Evolutionary conservation across 352 stramenopile species (phyloP), one percentile per base, ranked within the genome.

Genomic region (Phytopythium aichiense): DNA sequence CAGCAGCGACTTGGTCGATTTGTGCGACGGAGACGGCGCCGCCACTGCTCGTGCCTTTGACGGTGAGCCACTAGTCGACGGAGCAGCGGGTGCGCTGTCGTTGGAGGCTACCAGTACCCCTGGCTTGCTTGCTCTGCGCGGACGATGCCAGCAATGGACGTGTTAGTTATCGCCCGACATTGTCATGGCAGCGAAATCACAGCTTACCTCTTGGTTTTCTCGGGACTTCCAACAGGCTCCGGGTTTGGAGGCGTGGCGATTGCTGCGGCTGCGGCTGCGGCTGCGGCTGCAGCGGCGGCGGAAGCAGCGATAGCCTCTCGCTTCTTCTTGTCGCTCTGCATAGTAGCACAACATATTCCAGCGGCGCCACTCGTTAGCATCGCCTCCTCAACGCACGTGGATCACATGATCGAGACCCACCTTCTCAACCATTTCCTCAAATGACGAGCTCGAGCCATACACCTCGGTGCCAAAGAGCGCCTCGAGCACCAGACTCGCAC

Each of bases 391-490:
- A 38, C 8, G 3, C 7, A 4, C n/a, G 8, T 13, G 18, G 8
- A 38, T 16, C 55, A 38, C 16, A 5, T 15, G 25, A 31, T 12
- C 31, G 48, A 1, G 16, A 37, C 64, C 57, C 46, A 76, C 71
- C 79, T 92, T 94, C 43, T 92, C 85, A 38, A 94, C 78, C 85
- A 94, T 94, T 63, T 92, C 83, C 64, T 92, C 81, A 62, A 91
- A 94, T 55, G 74, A 86, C 2, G 57, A 67, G 50, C 82, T 81
- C 28, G 59, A 68, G 31, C 85, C 85, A 67, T 87, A 92, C 18
- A 91, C 75, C 13, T 77, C 69, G 0, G 68, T 18, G 1, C 86
- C 82, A 59, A 92, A 92, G 25, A 91, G 57, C 5, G 77, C 71
- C 35, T 84, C 84, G 25, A 94, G 71, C n/a, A 90, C 78, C n/a